Evolutionary conservation across 345 rosid species (phyloP).

Genomic region (Erucastrum elatum): DNA sequence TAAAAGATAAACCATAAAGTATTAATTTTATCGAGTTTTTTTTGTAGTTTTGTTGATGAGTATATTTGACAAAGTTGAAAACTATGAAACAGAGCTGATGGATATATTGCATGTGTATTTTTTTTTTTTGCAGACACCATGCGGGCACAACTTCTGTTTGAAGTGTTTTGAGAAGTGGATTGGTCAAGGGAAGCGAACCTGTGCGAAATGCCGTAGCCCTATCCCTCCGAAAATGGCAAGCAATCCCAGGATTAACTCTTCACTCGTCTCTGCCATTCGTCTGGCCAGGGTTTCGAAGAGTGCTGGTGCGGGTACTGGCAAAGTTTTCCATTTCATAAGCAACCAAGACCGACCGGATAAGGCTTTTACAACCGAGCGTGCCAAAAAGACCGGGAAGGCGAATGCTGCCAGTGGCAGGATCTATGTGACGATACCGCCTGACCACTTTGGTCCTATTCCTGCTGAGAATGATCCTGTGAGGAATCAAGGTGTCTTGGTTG

Average conservation of each 20-base stretch:
- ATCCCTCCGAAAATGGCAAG: conserved; percentile 55
- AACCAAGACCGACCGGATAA: conserved; percentile 67
- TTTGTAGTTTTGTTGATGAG: too few relatives aligned
- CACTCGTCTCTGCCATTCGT: conserved; percentile 30
- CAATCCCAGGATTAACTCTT: conserved; percentile 64
- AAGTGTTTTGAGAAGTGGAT: conserved; percentile 76
- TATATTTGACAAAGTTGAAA: background rate
- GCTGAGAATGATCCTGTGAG: conserved; percentile 73
- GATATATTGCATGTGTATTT: background rate
- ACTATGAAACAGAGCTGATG: background rate
- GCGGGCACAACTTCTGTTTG: conserved; percentile 64
- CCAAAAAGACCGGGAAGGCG: conserved; percentile 68
- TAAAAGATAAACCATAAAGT: background rate
- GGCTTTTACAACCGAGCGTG: conserved; percentile 79
- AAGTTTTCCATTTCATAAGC: conserved; percentile 47
- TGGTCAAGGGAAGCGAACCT: conserved; percentile 56
- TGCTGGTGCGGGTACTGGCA: conserved; percentile 22
- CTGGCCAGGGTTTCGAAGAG: conserved; percentile 53
- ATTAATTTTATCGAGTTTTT: background rate
- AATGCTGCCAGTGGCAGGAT: conserved; percentile 83
- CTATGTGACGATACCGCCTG: conserved; percentile 61
- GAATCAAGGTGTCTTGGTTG: conserved; percentile 68
- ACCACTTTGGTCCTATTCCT: conserved; percentile 80
- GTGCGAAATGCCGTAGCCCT: conserved; percentile 57
- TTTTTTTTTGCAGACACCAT: conserved; percentile 10